These are phyloP conservation scores for Litchi chinensis DNA, from an alignment of 345 rosid species.

Conservation along the genomic window DNA sequence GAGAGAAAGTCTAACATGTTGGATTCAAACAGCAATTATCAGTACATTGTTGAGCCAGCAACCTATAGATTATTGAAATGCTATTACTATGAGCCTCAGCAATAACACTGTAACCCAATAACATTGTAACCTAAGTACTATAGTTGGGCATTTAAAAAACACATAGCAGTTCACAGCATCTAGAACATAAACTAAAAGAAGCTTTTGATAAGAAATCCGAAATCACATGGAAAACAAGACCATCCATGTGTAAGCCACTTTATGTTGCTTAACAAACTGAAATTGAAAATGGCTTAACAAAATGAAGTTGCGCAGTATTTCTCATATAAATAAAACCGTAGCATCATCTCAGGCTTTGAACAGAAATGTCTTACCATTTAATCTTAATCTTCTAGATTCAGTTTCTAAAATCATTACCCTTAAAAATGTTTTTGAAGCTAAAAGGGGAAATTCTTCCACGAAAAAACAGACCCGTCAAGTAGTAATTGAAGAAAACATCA, in stretches of 20 bases:
- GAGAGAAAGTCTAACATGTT: not conserved
- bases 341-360: not conserved
- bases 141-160: not conserved
- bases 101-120: not conserved
- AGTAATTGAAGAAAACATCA: not conserved
- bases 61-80: not conserved
- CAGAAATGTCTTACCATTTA: too few relatives aligned
- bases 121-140: not conserved
- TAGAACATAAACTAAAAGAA: not conserved
- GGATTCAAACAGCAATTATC: not conserved
- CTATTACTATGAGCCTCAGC: not conserved
- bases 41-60: not conserved
- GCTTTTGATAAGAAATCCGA: not conserved
- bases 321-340: not conserved
- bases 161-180: not conserved
- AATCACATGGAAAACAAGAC: not conserved
- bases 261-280: not conserved
- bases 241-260: not conserved
- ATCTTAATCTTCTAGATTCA: too few relatives aligned
- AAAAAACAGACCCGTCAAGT: not conserved
- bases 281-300: not conserved
- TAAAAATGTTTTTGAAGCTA: not conserved
- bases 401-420: not conserved
- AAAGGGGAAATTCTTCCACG: not conserved
- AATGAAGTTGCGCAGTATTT: not conserved